Evolutionary conservation across 768 basidiomycete species (phyloP).

Genomic region (Trametes gibbosa): DNA sequence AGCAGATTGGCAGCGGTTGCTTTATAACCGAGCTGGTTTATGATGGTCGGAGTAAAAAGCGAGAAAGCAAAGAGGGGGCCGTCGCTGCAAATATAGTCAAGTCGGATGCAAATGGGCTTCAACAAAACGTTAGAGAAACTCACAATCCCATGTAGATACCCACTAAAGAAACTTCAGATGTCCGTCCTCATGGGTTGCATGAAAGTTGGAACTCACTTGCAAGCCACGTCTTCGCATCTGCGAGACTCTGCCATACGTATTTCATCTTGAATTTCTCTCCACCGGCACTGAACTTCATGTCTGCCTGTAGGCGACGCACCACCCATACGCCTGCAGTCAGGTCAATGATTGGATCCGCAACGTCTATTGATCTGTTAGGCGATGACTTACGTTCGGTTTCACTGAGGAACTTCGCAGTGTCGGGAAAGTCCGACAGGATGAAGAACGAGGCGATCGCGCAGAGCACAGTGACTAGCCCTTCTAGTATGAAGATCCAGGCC

Average conservation of each 20-base stretch:
- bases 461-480: slow-evolving; percentile 67
- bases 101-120: background rate
- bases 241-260: slow-evolving; percentile 58
- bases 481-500: slow-evolving; percentile 75
- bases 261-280: slow-evolving; percentile 52
- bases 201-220: slow-evolving; percentile 47
- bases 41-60: slow-evolving; percentile 45
- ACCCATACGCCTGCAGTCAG: slow-evolving; percentile 52
- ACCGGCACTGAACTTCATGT: slow-evolving; percentile 63
- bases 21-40: slow-evolving; percentile 59
- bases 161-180: slow-evolving; percentile 40
- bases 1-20: slow-evolving; percentile 71
- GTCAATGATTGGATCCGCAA: background rate
- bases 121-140: slow-evolving; percentile 18
- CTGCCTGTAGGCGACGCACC: slow-evolving; percentile 60
- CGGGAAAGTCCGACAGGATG: slow-evolving; percentile 78
- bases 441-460: slow-evolving; percentile 62
- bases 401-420: slow-evolving; percentile 67
- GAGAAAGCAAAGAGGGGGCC: slow-evolving; percentile 56
- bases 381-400: slow-evolving; percentile 51
- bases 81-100: slow-evolving; percentile 32
- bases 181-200: background rate
- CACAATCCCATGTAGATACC: slow-evolving; percentile 71
- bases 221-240: slow-evolving; percentile 73
- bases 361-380: background rate